These are phyloP conservation scores for Citrus sp. DNA, from an alignment of 345 rosid genomes.

Conservation along the genomic window DNA sequence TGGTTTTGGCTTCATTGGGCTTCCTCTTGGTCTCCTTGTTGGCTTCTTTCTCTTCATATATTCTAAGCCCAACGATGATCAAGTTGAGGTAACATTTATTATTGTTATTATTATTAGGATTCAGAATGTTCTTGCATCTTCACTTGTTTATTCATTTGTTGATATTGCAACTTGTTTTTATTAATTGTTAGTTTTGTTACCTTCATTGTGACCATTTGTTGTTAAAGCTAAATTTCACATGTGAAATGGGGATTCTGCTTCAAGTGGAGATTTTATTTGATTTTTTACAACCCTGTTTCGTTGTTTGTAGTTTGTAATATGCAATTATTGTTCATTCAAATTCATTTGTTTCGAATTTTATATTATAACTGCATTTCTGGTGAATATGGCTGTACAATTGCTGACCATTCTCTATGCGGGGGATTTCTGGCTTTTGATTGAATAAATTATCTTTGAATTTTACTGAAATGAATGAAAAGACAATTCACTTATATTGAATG, in stretches of 20 bases:
- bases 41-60: constrained; percentile 70
- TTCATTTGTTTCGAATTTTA: background rate
- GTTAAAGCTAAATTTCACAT: no score
- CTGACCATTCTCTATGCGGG: no score
- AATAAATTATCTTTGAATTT: background rate
- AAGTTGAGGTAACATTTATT: constrained; percentile 45
- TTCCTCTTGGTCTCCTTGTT: constrained; percentile 61
- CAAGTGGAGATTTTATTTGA: background rate
- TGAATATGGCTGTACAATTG: background rate
- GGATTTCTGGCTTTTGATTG: background rate
- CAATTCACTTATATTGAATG: background rate
- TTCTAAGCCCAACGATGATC: constrained; percentile 39
- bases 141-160: background rate
- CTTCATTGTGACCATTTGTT: no score
- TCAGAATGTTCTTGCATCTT: no score
- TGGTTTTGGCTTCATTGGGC: constrained; percentile 62
- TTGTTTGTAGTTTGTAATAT: background rate
- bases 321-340: background rate
- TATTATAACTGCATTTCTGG: background rate
- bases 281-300: background rate
- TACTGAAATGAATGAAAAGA: background rate
- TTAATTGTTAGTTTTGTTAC: background rate
- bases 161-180: background rate
- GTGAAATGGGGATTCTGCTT: background rate
- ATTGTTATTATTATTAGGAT: background rate